Evolutionary conservation across 345 rosid species (phyloP).

Genomic region (Cardamine occulta): DNA sequence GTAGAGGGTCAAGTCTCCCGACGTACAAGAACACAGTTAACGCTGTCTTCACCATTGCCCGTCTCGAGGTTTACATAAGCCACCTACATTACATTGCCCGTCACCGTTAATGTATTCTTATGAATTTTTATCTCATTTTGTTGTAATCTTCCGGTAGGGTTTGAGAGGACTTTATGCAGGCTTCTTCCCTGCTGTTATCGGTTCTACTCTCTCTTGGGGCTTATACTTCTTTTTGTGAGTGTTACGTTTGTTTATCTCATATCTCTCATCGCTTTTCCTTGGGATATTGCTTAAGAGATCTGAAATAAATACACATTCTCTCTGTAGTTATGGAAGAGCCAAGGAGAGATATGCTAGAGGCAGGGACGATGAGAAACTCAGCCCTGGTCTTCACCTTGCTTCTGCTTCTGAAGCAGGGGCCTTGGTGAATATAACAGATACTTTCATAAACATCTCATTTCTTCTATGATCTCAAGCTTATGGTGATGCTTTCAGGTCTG

Average conservation of each 20-base stretch:
- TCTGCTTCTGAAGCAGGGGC: slow-evolving; percentile 98
- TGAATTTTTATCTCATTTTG: neutral
- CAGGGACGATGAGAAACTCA: slow-evolving; percentile 60
- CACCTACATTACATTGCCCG: neutral
- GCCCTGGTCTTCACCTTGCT: slow-evolving; percentile 81
- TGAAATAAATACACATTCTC: slow-evolving; percentile 3
- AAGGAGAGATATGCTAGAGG: slow-evolving; percentile 71
- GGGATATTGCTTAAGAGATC: slow-evolving; percentile 1
- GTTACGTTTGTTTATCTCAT: neutral
- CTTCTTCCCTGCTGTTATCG: slow-evolving; percentile 82
- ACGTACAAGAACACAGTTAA: slow-evolving; percentile 81
- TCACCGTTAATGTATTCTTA: neutral
- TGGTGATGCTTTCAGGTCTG: slow-evolving; percentile 61
- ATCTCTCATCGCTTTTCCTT: neutral
- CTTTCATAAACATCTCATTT: neutral
- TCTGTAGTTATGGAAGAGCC: slow-evolving; percentile 82
- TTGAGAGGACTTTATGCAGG: slow-evolving; percentile 90
- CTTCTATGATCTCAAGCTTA: slow-evolving; percentile 4
- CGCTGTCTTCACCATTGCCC: slow-evolving; percentile 76
- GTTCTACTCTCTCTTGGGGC: slow-evolving; percentile 87
- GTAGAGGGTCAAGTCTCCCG: slow-evolving; percentile 65
- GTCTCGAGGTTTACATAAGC: slow-evolving; percentile 61
- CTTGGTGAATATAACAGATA: slow-evolving; percentile 58
- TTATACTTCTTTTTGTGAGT: slow-evolving; percentile 93
- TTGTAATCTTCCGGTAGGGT: slow-evolving; percentile 55